Base-by-base conservation (phyloP, 139 green algal genomes). In the Chlorella sp. region DNA sequence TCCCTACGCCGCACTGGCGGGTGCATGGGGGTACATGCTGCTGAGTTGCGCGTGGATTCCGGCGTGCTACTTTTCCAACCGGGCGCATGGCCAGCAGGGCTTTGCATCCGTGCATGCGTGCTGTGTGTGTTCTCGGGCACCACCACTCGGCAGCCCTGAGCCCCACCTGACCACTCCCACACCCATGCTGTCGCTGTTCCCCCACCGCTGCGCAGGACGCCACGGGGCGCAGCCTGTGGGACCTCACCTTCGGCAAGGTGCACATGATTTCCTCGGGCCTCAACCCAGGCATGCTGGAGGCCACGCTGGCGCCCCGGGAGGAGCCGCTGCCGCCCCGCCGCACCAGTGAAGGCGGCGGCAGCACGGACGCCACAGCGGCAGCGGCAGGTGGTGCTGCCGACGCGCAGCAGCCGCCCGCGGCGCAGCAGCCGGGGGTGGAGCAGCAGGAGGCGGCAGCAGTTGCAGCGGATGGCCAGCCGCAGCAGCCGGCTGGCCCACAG, bases 201-300 rank as follows among this genome's bases (percentile, higher is more conserved):
- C 26, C 69, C 41, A 46, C 30, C 48, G 3, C 64, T 44, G 51
- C 60, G 82, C 60, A 88, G 84, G 90, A 93, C 73, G 40, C 68
- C 20, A 80, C 88, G 9, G 88, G 90, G 46, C 80, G 58, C 36
- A 93, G 87, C 87, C 83, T 98, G 70, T 98, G 94, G 94, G 92
- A 97, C 56, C 77, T 94, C 46, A 98, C 94, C 41, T 98, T 93
- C 91, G 81, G 86, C 64, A 73, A 84, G 30, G 87, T 87, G 3
- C 82, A 85, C 46, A 76, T 62, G 73, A 93, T 96, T 17, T 90
- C 90, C 3, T 90, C 94, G 8, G 85, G 84, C 36, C 85, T 97
- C 6, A 91, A 86, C 19, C 90, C 89, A 3, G 81, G 88, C 30
- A 81, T 92, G 70, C 75, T 95, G 30, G 68, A 87, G 58, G 43